phyloP scores from a whole-genome alignment of 768 basidiomycete species.

The Rhodotorula diobovata region DNA sequence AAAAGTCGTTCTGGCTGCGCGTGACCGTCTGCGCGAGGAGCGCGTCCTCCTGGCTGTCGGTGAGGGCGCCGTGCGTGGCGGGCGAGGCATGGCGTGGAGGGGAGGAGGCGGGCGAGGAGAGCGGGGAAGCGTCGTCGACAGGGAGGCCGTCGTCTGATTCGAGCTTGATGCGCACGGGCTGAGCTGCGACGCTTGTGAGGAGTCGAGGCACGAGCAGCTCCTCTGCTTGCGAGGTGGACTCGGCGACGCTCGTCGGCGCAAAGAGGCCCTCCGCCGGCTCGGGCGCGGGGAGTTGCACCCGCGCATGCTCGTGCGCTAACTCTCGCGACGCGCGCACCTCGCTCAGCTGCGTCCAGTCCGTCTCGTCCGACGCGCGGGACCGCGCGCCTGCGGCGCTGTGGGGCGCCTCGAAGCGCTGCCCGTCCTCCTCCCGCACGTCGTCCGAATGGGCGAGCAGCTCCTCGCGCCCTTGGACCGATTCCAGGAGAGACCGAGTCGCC shows the following conservation, averaged over 20 bases:
- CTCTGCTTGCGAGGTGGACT: no score
- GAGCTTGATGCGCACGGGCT: neutral
- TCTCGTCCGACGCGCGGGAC: neutral
- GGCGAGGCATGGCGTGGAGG: no score
- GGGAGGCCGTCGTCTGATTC: neutral
- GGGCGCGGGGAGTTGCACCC: neutral
- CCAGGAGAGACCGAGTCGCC: slow-evolving; percentile 18
- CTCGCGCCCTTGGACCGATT: neutral
- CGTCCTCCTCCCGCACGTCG: neutral
- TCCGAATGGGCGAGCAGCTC: neutral
- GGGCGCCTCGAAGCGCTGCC: neutral
- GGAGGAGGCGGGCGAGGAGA: neutral
- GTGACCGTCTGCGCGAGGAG: slow-evolving; percentile 8
- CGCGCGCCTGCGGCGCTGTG: no score
- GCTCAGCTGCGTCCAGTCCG: neutral
- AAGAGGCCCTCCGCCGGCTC: neutral
- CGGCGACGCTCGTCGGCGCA: neutral
- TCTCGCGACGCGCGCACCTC: neutral
- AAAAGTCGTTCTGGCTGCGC: slow-evolving; percentile 26
- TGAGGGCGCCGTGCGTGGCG: neutral
- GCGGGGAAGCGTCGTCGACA: neutral
- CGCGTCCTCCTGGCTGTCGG: slow-evolving; percentile 23
- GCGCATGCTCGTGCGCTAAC: neutral
- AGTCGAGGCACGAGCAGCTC: no score
- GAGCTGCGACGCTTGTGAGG: no score